Evolutionary conservation across 2,329 filamentous ascomycete genomes (phyloP).

Genomic region (Nemania diffusa): DNA sequence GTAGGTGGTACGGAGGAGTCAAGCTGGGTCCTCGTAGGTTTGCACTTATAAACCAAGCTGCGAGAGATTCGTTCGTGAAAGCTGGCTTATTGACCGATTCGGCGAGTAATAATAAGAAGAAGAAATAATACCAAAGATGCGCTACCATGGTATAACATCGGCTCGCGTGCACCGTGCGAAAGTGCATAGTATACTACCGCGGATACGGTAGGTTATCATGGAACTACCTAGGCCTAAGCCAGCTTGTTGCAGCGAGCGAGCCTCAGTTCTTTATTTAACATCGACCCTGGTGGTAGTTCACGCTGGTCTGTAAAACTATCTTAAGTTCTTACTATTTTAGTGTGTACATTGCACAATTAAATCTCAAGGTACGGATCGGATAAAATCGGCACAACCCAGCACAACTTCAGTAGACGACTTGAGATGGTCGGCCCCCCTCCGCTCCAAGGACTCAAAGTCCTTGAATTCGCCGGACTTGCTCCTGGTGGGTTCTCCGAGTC

Average conservation of each 20-base stretch:
- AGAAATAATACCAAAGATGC: slow-evolving; percentile 43
- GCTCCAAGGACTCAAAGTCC: slow-evolving; percentile 64
- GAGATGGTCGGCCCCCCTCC: slow-evolving; percentile 55
- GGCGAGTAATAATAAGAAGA: slow-evolving; percentile 54
- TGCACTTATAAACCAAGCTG: slow-evolving; percentile 86
- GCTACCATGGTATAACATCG: not conserved
- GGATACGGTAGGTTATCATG: not conserved
- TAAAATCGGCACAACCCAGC: not conserved
- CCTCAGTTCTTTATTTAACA: slow-evolving; percentile 41
- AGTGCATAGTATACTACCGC: not conserved
- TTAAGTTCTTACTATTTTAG: not conserved
- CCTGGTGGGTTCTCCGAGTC: slow-evolving; percentile 60
- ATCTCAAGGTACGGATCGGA: not conserved
- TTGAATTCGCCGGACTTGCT: slow-evolving; percentile 70
- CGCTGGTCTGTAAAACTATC: not conserved
- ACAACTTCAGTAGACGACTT: not conserved
- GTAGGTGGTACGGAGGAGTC: slow-evolving; percentile 93
- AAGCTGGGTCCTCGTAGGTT: slow-evolving; percentile 91
- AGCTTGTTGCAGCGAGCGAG: slow-evolving; percentile 12
- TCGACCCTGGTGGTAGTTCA: not conserved
- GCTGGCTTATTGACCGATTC: slow-evolving; percentile 74
- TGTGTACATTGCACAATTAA: no score
- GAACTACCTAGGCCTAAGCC: not conserved
- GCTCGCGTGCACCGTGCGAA: not conserved
- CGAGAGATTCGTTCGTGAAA: slow-evolving; percentile 83